Conservation (phyloP, 1,139 yeast species). For the Saccharomyces hybrid region DNA sequence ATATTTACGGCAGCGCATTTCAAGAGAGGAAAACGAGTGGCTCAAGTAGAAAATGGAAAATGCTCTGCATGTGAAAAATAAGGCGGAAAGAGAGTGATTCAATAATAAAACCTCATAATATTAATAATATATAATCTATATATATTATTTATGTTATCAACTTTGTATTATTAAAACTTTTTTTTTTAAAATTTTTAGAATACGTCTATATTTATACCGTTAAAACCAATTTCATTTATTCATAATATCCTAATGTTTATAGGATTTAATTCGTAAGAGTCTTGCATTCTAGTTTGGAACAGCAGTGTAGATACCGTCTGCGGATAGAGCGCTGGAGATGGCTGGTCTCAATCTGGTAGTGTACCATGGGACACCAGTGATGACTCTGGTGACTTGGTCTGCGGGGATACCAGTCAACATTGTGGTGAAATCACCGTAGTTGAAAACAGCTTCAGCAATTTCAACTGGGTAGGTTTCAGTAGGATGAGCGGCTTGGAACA, state of each 20-base stretch:
- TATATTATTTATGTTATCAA: background rate
- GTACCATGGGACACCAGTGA: too few relatives aligned
- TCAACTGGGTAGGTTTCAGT: slow-evolving; percentile 8
- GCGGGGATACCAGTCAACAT: too few relatives aligned
- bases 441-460: too few relatives aligned
- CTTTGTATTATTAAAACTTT: background rate
- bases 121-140: background rate
- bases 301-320: slow-evolving; percentile 5
- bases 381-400: too few relatives aligned
- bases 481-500: slow-evolving; percentile 4
- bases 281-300: background rate
- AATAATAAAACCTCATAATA: background rate
- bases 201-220: background rate
- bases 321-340: slow-evolving; percentile 2
- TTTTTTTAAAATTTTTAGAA: background rate
- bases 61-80: background rate
- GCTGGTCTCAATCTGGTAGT: too few relatives aligned
- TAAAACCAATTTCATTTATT: background rate
- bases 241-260: background rate
- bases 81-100: background rate
- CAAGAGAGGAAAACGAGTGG: too few relatives aligned
- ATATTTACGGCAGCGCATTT: background rate
- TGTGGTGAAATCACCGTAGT: too few relatives aligned
- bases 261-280: background rate
- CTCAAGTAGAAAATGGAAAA: too few relatives aligned